Percentiles rank a stretch among this genome's conserved stretches.
Evolutionary conservation across 2,329 filamentous ascomycete species (phyloP).

Genomic region (Ceratocystis smalleyi): DNA sequence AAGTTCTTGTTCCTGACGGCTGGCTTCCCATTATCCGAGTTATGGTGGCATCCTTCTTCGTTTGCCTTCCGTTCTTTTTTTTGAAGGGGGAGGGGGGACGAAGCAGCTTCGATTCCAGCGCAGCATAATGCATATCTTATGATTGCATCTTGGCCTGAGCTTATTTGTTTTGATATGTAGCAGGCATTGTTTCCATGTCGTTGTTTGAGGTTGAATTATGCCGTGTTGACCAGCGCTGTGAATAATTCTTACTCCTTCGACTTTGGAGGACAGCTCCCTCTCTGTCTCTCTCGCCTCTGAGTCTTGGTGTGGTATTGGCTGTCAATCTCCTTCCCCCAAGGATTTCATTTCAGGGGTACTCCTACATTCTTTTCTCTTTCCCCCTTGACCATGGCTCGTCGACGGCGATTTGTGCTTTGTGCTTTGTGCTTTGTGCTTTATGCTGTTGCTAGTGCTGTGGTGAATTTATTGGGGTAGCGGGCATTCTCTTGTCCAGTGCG

Average conservation of each 20-base stretch:
- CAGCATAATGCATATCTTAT: too few species aligned
- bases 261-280: neutral
- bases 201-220: neutral
- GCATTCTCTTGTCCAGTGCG: neutral
- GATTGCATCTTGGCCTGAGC: neutral
- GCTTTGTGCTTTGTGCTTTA: neutral
- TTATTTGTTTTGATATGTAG: neutral
- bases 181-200: neutral
- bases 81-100: neutral
- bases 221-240: neutral
- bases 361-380: neutral
- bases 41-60: neutral
- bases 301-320: neutral
- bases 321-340: neutral
- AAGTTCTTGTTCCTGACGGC: constrained; percentile 4
- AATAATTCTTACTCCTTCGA: neutral
- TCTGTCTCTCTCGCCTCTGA: neutral
- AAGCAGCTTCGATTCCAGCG: neutral
- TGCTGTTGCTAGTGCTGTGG: too few species aligned
- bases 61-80: neutral
- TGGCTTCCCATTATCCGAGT: constrained; percentile 2
- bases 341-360: constrained; percentile 5
- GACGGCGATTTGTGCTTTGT: neutral
- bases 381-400: constrained; percentile 1
- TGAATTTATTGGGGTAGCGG: neutral